phyloP scores from a whole-genome alignment of 2,329 filamentous ascomycete species.

The Chlorencoelia australis region DNA sequence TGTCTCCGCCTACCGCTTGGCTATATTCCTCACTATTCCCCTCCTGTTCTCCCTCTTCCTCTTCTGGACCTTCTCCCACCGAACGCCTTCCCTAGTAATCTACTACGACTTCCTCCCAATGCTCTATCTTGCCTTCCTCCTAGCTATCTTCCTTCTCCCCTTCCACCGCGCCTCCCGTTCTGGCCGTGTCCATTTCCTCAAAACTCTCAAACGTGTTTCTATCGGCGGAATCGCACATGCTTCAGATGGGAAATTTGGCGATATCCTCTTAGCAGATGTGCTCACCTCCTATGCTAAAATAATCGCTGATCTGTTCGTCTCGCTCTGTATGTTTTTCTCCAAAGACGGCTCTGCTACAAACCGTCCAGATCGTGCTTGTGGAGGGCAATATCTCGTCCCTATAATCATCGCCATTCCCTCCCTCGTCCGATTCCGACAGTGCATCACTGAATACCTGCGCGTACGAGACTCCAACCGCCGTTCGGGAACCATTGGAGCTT shows the following conservation, averaged over 20 bases:
- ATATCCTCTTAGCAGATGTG: constrained; percentile 87
- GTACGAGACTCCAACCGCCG: constrained; percentile 47
- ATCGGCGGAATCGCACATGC: constrained; percentile 80
- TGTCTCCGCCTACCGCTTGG: constrained; percentile 76
- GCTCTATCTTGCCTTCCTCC: constrained; percentile 64
- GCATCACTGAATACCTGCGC: constrained; percentile 75
- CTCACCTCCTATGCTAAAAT: constrained; percentile 93
- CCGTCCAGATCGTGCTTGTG: constrained; percentile 71
- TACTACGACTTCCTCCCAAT: constrained; percentile 81
- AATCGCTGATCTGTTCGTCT: constrained; percentile 79
- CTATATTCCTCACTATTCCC: constrained; percentile 62
- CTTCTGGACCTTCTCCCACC: constrained; percentile 76
- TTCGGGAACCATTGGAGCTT: constrained; percentile 28
- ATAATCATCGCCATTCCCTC: constrained; percentile 76
- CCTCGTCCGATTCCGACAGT: constrained; percentile 81
- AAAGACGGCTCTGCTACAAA: constrained; percentile 63
- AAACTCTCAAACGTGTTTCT: constrained; percentile 66
- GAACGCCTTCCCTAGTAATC: constrained; percentile 58
- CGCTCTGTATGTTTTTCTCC: constrained; percentile 82
- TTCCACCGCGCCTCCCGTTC: constrained; percentile 56
- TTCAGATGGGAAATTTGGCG: constrained; percentile 86
- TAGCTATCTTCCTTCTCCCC: constrained; percentile 63
- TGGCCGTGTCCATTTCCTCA: constrained; percentile 66
- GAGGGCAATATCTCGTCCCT: constrained; percentile 69
- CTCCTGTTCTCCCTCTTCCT: constrained; percentile 61